Evolutionary conservation across 2,329 filamentous ascomycete genomes (phyloP).

Genomic region (Macrophomina pseudophaseolina): DNA sequence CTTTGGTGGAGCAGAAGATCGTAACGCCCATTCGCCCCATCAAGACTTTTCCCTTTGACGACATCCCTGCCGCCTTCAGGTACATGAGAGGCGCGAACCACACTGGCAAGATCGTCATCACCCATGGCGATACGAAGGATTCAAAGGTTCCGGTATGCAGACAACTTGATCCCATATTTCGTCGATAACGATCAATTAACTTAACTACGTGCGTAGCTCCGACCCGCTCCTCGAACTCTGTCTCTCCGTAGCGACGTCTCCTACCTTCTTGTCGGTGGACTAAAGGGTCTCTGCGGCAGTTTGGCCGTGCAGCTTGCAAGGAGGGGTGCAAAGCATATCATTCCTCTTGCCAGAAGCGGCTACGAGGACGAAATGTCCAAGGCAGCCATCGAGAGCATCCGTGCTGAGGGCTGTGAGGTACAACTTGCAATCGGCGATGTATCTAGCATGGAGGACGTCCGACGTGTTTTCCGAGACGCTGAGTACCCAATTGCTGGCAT

Average conservation of each 20-base stretch:
- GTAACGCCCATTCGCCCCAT: conserved; percentile 36
- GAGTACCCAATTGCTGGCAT: conserved; percentile 33
- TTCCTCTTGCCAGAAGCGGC: conserved; percentile 38
- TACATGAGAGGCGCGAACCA: conserved; percentile 27
- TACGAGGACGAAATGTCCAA: conserved; percentile 36
- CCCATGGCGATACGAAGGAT: conserved; percentile 11
- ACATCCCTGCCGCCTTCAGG: conserved; percentile 31
- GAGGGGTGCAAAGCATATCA: conserved; percentile 35
- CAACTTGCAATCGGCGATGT: conserved; percentile 29
- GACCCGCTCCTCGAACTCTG: neutral
- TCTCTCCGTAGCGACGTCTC: conserved; percentile 29
- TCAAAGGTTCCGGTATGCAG: no score
- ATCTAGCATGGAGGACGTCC: conserved; percentile 17
- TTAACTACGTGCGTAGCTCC: neutral
- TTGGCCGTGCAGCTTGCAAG: conserved; percentile 32
- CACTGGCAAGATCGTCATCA: conserved; percentile 32
- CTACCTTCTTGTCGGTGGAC: conserved; percentile 38
- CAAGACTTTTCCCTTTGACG: conserved; percentile 29
- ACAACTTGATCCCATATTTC: no score
- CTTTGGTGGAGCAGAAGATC: conserved; percentile 29
- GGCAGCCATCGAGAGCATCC: conserved; percentile 29
- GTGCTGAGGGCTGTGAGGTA: conserved; percentile 27
- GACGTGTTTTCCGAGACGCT: conserved; percentile 18
- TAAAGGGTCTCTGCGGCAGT: conserved; percentile 37
- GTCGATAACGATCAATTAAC: no score